Evolutionary conservation across 2,329 filamentous ascomycete genomes (phyloP), one percentile per base, ranked within the genome.

Genomic region (Alternaria sp.): DNA sequence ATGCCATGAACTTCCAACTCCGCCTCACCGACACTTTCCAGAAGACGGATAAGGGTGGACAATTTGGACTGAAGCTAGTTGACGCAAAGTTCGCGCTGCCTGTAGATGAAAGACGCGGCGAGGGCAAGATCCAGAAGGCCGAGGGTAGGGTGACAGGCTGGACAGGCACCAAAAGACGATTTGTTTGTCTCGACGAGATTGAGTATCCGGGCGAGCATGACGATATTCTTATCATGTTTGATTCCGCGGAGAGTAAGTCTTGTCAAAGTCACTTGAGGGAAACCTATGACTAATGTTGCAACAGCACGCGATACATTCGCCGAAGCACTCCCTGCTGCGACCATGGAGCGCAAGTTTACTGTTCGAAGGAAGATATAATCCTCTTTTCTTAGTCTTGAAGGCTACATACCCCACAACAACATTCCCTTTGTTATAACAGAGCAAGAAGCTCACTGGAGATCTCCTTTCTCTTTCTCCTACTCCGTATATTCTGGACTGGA

Each of bases 181-280:
- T 94, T 81, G 85, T 97, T 40, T 95, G 92, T 75, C 80, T 97
- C 60, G 94, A 97, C 78, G 87, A 93, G 78, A 90, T 93, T 18
- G 93, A 97, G 71, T 92, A 96, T 78, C 92, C 93, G 1, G 92
- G 92, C 52, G 94, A 97, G 81, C 93, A 97, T 79, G 94, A 97
- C 77, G 94, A 97, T 81, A 92, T 97, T 68, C 87, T 90, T 11
- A 89, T 97, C 72, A 80, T 90, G 62, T 97, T 97, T 82, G 93
- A 97, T 66, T 89, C 85, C 46, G 90, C 92, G 75, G 83, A 85
- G 72, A 90, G 91, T 93, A 80, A 83, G 90, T 84, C 8, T 43
- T 16, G 6, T 43, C 5, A 16, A 43, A 20, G 4, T 43, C 8
- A 16, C 12, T 25, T 25, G 12, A 20, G 12, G n/a, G 5, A 14